Evolutionary conservation across 192 early-diverging fungal species (phyloP).

Genomic region (Chytriomyces confervae): DNA sequence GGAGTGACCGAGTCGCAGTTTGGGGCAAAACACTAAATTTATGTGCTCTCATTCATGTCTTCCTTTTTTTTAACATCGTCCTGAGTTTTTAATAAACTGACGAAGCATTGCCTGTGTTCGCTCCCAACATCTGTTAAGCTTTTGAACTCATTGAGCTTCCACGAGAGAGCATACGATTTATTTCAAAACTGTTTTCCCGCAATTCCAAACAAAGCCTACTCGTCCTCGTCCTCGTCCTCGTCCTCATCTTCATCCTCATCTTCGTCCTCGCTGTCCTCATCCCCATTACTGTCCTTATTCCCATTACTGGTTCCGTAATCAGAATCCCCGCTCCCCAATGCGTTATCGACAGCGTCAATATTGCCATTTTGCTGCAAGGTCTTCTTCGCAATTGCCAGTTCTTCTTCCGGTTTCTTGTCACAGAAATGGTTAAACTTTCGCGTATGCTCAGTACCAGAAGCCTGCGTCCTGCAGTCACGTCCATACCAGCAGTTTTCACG

Average conservation of each 20-base stretch:
- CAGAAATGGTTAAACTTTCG: slow-evolving; percentile 31
- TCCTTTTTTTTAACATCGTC: neutral
- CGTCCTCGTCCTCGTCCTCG: slow-evolving; percentile 13
- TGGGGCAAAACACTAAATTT: slow-evolving; percentile 29
- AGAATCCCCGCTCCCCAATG: neutral
- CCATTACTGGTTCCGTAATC: neutral
- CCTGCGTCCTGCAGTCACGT: slow-evolving; percentile 35
- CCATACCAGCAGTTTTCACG: slow-evolving; percentile 43
- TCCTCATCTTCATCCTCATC: slow-evolving; percentile 8
- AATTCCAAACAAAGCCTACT: neutral
- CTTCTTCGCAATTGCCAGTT: neutral
- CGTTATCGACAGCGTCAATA: neutral
- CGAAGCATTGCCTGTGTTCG: neutral
- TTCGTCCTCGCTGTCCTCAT: slow-evolving; percentile 2
- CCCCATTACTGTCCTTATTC: slow-evolving; percentile 6
- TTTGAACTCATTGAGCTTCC: neutral
- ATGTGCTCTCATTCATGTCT: neutral
- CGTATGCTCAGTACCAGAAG: slow-evolving; percentile 13
- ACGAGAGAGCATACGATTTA: neutral
- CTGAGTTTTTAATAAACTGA: neutral
- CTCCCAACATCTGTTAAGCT: neutral
- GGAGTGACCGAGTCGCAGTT: slow-evolving; percentile 65
- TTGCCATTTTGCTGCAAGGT: neutral
- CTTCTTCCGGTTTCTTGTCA: slow-evolving; percentile 10
- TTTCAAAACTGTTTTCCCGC: neutral